These are phyloP conservation scores for Blastobotrys buckinghamii DNA, from an alignment of 1,139 yeast genomes.

Conservation along the genomic window DNA sequence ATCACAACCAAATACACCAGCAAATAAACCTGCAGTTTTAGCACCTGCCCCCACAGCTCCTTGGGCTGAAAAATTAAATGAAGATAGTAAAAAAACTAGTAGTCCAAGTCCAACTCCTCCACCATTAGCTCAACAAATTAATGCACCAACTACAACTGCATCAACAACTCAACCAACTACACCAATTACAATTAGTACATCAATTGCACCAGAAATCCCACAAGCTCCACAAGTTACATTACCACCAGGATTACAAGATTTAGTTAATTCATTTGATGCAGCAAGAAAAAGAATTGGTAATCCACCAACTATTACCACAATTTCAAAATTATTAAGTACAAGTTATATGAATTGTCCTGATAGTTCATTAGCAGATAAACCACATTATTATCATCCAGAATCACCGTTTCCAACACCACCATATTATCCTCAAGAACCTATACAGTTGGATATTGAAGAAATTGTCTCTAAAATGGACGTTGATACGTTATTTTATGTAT, in stretches of 20 bases:
- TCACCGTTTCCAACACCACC: conserved; percentile 87
- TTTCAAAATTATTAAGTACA: conserved; percentile 57
- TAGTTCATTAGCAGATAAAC: conserved; percentile 83
- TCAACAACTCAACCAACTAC: neutral
- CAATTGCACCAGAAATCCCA: conserved; percentile 14
- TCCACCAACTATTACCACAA: conserved; percentile 54
- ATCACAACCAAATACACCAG: conserved; percentile 6
- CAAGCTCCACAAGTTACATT: conserved; percentile 21
- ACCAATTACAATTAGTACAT: neutral
- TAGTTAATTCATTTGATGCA: conserved; percentile 41
- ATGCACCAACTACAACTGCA: neutral
- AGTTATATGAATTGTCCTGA: conserved; percentile 90
- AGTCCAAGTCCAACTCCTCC: conserved; percentile 9
- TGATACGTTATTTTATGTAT: conserved; percentile 87
- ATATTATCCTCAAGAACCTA: conserved; percentile 88
- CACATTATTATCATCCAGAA: conserved; percentile 72
- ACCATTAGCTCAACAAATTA: neutral
- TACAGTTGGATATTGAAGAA: conserved; percentile 36
- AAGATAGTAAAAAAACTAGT: neutral
- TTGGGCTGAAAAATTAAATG: conserved; percentile 23
- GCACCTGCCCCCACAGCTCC: conserved; percentile 18
- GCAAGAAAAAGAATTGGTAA: conserved; percentile 40
- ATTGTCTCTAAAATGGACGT: conserved; percentile 70
- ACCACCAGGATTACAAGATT: conserved; percentile 46
- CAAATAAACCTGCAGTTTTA: neutral